These are phyloP conservation scores for Coemansia sp. DNA, from an alignment of 192 early-diverging fungal species.

Conservation along the genomic window DNA sequence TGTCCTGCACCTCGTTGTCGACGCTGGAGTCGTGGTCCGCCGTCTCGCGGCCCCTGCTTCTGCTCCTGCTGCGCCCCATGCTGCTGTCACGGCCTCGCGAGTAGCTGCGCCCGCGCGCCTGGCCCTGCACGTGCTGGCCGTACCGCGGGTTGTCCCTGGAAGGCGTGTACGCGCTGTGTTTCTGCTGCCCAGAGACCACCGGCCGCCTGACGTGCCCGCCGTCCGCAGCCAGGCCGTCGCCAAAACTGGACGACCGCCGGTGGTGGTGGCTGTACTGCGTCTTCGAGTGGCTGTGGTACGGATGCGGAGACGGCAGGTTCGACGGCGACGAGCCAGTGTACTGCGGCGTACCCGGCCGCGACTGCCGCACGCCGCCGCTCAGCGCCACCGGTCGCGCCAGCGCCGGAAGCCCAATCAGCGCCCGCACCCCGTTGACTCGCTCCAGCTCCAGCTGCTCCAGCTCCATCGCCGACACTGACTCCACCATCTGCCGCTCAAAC, in stretches of 20 bases:
- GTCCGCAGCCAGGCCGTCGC: slow-evolving; percentile 5
- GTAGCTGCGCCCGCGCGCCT: not conserved
- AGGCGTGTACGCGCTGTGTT: not conserved
- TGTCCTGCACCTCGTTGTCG: slow-evolving; percentile 33
- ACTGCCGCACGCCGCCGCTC: slow-evolving; percentile 38
- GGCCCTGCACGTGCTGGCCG: not conserved
- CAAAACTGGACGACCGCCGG: slow-evolving; percentile 29
- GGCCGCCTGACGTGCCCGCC: not conserved
- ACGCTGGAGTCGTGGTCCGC: slow-evolving; percentile 4
- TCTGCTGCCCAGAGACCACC: not conserved
- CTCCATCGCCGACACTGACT: slow-evolving; percentile 38
- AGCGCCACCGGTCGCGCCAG: slow-evolving; percentile 19
- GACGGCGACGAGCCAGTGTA: slow-evolving; percentile 33
- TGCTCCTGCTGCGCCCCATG: not conserved
- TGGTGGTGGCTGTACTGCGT: slow-evolving; percentile 17
- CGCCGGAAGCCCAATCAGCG: slow-evolving; percentile 44
- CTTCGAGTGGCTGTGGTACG: slow-evolving; percentile 8
- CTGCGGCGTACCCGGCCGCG: slow-evolving; percentile 41
- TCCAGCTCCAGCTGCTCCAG: slow-evolving; percentile 47
- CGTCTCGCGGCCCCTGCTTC: not conserved
- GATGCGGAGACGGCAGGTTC: slow-evolving; percentile 21
- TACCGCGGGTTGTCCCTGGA: not conserved
- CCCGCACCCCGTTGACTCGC: slow-evolving; percentile 44
- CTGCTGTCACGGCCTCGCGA: not conserved
- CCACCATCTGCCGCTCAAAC: slow-evolving; percentile 47